A percentile compares a stretch with the other conserved stretches of the same genome.
Conservation (phyloP, 73 alveolate genomes). For the Paramecium sonneborni region DNA sequence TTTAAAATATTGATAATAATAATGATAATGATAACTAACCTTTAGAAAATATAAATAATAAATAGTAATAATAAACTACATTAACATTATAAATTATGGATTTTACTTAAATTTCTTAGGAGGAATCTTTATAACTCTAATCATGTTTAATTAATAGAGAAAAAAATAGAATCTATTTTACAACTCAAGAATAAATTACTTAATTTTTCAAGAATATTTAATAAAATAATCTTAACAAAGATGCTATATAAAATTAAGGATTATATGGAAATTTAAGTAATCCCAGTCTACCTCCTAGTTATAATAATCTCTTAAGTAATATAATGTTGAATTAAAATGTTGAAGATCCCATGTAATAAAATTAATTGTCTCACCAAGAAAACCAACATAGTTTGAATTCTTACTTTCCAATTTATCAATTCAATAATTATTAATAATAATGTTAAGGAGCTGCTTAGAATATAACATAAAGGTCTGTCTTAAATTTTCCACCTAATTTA, state of each 20-base stretch:
- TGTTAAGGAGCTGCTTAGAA: background rate
- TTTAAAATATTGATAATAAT: background rate
- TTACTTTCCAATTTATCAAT: background rate
- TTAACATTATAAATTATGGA: background rate
- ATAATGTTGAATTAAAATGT: background rate
- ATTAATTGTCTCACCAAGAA: background rate
- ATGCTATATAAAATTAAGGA: background rate
- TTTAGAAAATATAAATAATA: background rate
- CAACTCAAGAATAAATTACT: background rate
- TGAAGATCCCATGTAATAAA: background rate
- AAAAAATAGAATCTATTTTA: slow-evolving; percentile 14
- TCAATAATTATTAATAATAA: background rate
- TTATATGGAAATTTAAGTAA: background rate
- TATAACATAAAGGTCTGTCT: background rate
- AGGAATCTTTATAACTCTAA: background rate
- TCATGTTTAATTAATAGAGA: slow-evolving; percentile 13
- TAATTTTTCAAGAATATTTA: background rate
- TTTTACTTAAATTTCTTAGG: background rate
- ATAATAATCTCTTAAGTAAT: background rate
- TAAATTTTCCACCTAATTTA: background rate
- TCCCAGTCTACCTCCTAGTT: background rate
- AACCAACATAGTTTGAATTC: background rate
- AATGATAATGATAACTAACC: background rate
- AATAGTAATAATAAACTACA: background rate
- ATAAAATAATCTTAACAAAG: background rate